These are phyloP conservation scores for Aureobasidium subglaciale DNA, from an alignment of 2,329 filamentous ascomycete species.

Conservation along the genomic window DNA sequence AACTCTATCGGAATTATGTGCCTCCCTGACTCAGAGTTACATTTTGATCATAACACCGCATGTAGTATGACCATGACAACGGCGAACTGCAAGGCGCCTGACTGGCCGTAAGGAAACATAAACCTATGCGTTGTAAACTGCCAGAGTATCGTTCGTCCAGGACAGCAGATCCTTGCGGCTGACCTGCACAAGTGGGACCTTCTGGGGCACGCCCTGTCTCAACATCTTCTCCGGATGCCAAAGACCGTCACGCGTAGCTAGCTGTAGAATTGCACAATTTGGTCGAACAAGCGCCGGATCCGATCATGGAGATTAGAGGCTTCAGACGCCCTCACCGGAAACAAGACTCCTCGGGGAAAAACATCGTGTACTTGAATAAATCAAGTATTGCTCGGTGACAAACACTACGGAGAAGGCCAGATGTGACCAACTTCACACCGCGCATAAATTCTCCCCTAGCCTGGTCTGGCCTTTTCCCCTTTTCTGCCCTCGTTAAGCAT, in stretches of 20 bases:
- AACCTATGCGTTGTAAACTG: neutral
- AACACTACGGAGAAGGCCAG: no score
- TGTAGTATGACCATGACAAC: neutral
- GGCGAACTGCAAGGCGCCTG: neutral
- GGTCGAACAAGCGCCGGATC: no score
- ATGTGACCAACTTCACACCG: no score
- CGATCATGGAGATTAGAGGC: no score
- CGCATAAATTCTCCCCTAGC: neutral
- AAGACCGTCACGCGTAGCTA: no score
- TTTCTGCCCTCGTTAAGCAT: neutral
- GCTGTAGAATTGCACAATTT: no score
- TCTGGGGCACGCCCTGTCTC: neutral
- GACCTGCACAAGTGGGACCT: neutral
- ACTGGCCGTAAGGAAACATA: neutral
- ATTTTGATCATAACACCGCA: neutral
- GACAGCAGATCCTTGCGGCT: neutral
- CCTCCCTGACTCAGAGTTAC: neutral
- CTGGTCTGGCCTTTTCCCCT: neutral
- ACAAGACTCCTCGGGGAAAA: no score
- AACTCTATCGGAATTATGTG: neutral
- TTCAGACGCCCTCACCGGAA: no score
- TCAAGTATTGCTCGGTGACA: no score
- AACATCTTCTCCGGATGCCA: no score
- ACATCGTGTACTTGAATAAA: no score
- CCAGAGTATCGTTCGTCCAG: slow-evolving; percentile 1